A percentile compares a stretch with the other conserved stretches of the same genome.
Conservation (phyloP, 305 asterid species). For the Fraxinus sp. region DNA sequence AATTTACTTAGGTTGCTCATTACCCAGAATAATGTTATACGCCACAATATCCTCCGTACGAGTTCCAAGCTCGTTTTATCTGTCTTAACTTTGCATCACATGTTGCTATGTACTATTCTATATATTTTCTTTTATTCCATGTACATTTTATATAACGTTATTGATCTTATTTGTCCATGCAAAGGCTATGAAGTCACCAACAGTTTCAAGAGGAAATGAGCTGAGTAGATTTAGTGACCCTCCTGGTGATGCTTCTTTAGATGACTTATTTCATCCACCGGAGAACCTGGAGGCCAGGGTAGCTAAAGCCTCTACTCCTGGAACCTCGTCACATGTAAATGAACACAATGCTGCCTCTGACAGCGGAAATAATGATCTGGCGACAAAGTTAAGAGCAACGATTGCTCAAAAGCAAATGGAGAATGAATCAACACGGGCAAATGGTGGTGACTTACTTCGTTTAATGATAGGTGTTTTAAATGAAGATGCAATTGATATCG, state of each 20-base stretch:
- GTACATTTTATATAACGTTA: slow-evolving; percentile 8
- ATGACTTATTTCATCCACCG: slow-evolving; percentile 86
- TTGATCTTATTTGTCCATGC: slow-evolving; percentile 27
- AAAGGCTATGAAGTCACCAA: slow-evolving; percentile 64
- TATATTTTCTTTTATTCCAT: slow-evolving; percentile 11
- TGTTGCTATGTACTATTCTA: background rate
- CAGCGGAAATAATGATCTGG: slow-evolving; percentile 79
- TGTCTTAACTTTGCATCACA: background rate
- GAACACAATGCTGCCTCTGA: slow-evolving; percentile 51
- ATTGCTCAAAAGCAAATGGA: slow-evolving; percentile 92
- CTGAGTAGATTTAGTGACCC: slow-evolving; percentile 92
- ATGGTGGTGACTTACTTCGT: slow-evolving; percentile 84
- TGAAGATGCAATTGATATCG: slow-evolving; percentile 88
- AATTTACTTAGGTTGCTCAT: slow-evolving; percentile 14
- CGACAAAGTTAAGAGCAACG: slow-evolving; percentile 88
- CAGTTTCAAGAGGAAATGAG: slow-evolving; percentile 56
- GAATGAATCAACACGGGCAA: slow-evolving; percentile 69
- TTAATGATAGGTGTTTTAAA: slow-evolving; percentile 91
- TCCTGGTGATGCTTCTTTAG: slow-evolving; percentile 94
- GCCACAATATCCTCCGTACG: background rate
- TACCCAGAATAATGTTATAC: background rate
- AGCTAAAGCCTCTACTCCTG: slow-evolving; percentile 79
- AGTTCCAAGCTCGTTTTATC: slow-evolving; percentile 4
- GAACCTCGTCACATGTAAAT: slow-evolving; percentile 62
- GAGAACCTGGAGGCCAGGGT: slow-evolving; percentile 54